A percentile compares a stretch with the other conserved stretches of the same genome.
Conservation (phyloP, 345 rosid genomes). For the Syzygium aqueum region DNA sequence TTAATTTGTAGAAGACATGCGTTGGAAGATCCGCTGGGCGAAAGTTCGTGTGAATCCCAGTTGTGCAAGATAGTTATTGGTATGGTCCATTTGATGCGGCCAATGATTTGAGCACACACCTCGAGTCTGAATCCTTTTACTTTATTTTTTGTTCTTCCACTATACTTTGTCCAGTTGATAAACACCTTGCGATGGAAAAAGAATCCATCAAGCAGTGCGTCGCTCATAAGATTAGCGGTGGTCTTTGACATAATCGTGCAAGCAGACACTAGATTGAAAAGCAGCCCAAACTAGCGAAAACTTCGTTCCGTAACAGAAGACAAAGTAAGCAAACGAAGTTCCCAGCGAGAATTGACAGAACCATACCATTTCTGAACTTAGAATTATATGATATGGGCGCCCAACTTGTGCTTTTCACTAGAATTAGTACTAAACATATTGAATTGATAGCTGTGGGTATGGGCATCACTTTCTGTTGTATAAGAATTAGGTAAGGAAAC, state of each 20-base stretch:
- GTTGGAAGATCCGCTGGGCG: neutral
- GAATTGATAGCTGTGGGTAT: neutral
- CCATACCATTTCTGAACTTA: neutral
- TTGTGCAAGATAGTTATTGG: neutral
- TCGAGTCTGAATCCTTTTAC: neutral
- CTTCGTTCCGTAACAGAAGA: neutral
- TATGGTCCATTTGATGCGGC: neutral
- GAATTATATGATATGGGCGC: neutral
- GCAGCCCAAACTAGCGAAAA: neutral
- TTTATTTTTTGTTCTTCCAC: neutral
- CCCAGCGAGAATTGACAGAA: neutral
- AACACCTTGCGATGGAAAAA: neutral
- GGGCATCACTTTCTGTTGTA: neutral
- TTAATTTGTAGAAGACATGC: neutral
- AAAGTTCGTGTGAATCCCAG: neutral
- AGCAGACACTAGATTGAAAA: neutral
- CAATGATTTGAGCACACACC: neutral
- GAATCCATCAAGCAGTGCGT: neutral
- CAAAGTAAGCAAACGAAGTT: neutral
- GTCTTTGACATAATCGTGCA: neutral
- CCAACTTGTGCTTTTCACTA: neutral
- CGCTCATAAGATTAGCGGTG: neutral
- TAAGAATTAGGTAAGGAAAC: neutral
- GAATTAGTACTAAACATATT: neutral
- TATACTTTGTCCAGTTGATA: neutral